These are phyloP conservation scores for Furcasterigmium furcatum DNA, from an alignment of 2,329 filamentous ascomycete genomes.

Conservation along the genomic window DNA sequence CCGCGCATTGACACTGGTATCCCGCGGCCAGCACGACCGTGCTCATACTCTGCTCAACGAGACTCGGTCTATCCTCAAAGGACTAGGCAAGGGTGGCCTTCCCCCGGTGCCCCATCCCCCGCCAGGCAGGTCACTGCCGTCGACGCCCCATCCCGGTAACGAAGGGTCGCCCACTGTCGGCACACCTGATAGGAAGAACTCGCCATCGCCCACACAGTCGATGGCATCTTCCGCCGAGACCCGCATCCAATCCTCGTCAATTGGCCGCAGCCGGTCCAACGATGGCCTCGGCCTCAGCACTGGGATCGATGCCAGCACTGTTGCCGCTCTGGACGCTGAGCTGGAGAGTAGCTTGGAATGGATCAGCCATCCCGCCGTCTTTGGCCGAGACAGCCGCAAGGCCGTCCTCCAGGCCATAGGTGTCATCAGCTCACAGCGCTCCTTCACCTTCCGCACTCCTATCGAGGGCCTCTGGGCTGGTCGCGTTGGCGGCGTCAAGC, in stretches of 20 bases:
- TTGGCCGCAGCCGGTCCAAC: conserved; percentile 50
- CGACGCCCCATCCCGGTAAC: conserved; percentile 35
- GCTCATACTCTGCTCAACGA: conserved; percentile 90
- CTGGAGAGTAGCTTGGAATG: conserved; percentile 89
- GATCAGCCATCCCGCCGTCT: conserved; percentile 96
- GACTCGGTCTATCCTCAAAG: conserved; percentile 92
- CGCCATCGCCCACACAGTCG: conserved; percentile 34
- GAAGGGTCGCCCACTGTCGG: conserved; percentile 44
- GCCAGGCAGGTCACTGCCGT: conserved; percentile 33
- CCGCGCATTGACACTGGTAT: conserved; percentile 84
- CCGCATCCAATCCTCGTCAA: conserved; percentile 34
- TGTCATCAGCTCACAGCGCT: conserved; percentile 91
- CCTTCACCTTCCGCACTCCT: conserved; percentile 87
- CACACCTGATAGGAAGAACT: conserved; percentile 41
- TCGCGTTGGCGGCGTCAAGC: conserved; percentile 76
- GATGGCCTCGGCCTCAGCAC: conserved; percentile 59
- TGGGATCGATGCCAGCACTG: conserved; percentile 80
- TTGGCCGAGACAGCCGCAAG: conserved; percentile 90
- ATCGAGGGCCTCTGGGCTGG: conserved; percentile 88
- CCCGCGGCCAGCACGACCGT: conserved; percentile 87
- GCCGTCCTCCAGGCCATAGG: conserved; percentile 94
- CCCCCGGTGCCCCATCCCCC: conserved; percentile 74
- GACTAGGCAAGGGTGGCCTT: conserved; percentile 89
- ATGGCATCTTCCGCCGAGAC: conserved; percentile 47
- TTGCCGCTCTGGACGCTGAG: conserved; percentile 85